These are phyloP conservation scores for Chlamydomonas asymmetrica DNA, from an alignment of 139 green algal species.

Conservation along the genomic window DNA sequence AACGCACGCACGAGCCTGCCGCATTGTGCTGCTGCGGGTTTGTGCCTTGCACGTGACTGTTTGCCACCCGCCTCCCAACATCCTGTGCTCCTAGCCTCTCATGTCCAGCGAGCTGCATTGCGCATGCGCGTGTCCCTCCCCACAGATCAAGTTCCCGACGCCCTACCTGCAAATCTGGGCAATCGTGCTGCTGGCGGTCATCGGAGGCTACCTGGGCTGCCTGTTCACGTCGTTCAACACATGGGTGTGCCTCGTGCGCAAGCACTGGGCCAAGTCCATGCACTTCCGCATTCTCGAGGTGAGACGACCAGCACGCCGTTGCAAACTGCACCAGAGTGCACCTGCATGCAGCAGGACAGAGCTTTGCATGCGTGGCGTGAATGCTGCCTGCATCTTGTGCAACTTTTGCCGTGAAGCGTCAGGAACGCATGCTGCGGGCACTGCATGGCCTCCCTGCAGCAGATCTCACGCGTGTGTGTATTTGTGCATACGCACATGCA, in stretches of 20 bases:
- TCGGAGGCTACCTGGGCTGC: conserved; percentile 50
- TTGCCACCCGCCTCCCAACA: no score
- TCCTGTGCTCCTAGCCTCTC: no score
- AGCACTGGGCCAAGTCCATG: conserved; percentile 56
- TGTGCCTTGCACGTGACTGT: no score
- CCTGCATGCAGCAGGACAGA: background rate
- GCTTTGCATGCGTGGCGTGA: background rate
- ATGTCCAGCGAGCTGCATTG: no score
- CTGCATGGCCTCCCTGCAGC: no score
- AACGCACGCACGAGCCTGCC: no score
- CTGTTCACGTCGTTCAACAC: conserved; percentile 62
- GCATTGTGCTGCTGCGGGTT: no score
- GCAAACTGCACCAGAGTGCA: background rate
- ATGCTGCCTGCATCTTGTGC: background rate
- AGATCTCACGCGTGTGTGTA: no score
- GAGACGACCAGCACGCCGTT: background rate
- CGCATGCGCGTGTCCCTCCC: background rate
- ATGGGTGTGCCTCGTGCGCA: conserved; percentile 63
- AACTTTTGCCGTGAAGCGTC: no score
- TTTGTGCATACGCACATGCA: conserved; percentile 2
- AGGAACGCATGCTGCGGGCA: no score
- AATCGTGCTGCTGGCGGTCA: conserved; percentile 42
- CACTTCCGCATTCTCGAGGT: conserved; percentile 48
- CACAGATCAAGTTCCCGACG: conserved; percentile 23
- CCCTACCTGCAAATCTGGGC: conserved; percentile 36